phyloP scores from a whole-genome alignment of 2,329 filamentous ascomycete species.

The Escovopsis weberi region DNA sequence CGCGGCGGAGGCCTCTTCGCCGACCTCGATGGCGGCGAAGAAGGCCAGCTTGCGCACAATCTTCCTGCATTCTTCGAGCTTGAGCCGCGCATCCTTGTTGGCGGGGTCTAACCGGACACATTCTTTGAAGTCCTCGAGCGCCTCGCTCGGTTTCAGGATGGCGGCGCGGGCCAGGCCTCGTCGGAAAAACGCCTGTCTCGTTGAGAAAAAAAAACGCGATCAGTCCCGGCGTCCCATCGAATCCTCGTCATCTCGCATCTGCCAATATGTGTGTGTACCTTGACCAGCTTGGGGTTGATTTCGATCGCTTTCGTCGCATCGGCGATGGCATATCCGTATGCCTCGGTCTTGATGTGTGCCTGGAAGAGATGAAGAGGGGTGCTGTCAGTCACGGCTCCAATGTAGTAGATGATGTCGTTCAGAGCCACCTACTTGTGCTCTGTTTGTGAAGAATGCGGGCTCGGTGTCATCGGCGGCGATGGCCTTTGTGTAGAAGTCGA shows the following conservation, averaged over 20 bases:
- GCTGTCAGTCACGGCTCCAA: slow-evolving; percentile 33
- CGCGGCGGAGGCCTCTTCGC: slow-evolving; percentile 81
- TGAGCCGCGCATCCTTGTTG: slow-evolving; percentile 84
- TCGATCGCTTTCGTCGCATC: slow-evolving; percentile 89
- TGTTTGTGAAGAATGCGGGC: slow-evolving; percentile 84
- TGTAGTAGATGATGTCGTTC: slow-evolving; percentile 8
- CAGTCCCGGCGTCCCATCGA: slow-evolving; percentile 1
- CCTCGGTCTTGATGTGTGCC: slow-evolving; percentile 91
- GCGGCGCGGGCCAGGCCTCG: slow-evolving; percentile 84
- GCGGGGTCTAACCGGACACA: slow-evolving; percentile 75
- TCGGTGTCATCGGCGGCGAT: slow-evolving; percentile 74
- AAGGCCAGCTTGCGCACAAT: slow-evolving; percentile 86
- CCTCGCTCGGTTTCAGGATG: slow-evolving; percentile 77
- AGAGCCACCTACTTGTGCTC: slow-evolving; percentile 60
- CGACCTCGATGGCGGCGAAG: slow-evolving; percentile 85
- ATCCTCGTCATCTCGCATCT: background rate
- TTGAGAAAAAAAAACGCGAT: background rate
- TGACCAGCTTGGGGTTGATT: slow-evolving; percentile 74
- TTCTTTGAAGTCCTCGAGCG: slow-evolving; percentile 80
- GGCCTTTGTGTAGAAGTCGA: slow-evolving; percentile 74
- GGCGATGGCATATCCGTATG: slow-evolving; percentile 81
- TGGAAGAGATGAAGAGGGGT: slow-evolving; percentile 21
- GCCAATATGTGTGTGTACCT: slow-evolving; percentile 39
- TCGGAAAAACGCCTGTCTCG: slow-evolving; percentile 59
- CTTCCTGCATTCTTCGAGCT: slow-evolving; percentile 87